Percentiles rank a stretch among this genome's conserved stretches.
Evolutionary conservation across 2,329 filamentous ascomycete genomes (phyloP).

Genomic region (Ophiocordyceps robertsii): DNA sequence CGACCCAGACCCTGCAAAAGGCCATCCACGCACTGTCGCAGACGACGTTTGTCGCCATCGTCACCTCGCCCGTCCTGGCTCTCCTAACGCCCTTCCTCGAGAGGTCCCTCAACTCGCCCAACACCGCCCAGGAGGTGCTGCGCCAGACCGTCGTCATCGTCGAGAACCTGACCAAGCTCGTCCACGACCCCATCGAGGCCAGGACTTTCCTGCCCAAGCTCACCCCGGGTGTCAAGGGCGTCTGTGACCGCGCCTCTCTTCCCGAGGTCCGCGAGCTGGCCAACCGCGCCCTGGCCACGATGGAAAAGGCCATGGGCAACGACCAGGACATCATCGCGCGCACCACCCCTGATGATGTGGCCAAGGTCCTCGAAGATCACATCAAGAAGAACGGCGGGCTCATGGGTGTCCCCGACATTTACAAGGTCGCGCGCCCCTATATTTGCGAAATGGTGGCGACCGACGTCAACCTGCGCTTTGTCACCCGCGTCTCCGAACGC

Average conservation of each 20-base stretch:
- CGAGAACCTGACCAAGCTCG: constrained; percentile 95
- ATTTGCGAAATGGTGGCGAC: constrained; percentile 76
- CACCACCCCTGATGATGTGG: constrained; percentile 58
- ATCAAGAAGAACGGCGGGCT: constrained; percentile 57
- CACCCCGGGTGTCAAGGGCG: constrained; percentile 81
- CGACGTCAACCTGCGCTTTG: constrained; percentile 70
- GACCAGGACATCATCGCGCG: constrained; percentile 54
- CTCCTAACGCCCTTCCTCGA: constrained; percentile 90
- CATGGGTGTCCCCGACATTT: constrained; percentile 45
- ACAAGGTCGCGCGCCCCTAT: constrained; percentile 57
- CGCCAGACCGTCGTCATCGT: constrained; percentile 93
- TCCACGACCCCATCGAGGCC: constrained; percentile 89
- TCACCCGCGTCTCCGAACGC: constrained; percentile 55
- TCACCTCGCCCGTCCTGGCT: constrained; percentile 89
- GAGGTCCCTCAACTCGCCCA: constrained; percentile 81
- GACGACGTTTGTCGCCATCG: constrained; percentile 95
- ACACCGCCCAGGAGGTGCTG: constrained; percentile 84
- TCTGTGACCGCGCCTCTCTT: constrained; percentile 76
- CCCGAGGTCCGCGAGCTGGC: constrained; percentile 91
- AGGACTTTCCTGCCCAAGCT: constrained; percentile 90
- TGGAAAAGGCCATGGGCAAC: constrained; percentile 82
- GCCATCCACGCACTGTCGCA: constrained; percentile 93
- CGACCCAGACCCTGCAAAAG: constrained; percentile 76
- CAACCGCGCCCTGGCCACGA: constrained; percentile 67
- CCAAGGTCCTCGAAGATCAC: constrained; percentile 60